These are phyloP conservation scores for Auriscalpium orientale DNA, from an alignment of 768 basidiomycete species.

Conservation along the genomic window DNA sequence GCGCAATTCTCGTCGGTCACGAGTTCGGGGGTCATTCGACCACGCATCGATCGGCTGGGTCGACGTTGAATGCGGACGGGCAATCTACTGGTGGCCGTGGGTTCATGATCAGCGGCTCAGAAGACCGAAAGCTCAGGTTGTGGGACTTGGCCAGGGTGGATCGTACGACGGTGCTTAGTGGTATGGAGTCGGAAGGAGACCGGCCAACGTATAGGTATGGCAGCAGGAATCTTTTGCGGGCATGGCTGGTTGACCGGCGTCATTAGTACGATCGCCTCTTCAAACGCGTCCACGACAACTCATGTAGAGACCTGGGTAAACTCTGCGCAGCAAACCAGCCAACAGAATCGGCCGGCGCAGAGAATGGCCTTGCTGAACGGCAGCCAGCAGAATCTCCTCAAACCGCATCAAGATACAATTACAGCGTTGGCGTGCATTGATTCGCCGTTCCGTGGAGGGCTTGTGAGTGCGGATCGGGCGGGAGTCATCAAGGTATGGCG, in stretches of 20 bases:
- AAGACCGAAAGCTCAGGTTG: constrained; percentile 78
- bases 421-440: constrained; percentile 83
- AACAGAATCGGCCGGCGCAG: constrained; percentile 62
- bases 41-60: constrained; percentile 23
- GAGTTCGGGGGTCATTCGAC: constrained; percentile 71
- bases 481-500: constrained; percentile 91
- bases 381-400: constrained; percentile 78
- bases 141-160: constrained; percentile 80
- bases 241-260: not conserved
- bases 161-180: constrained; percentile 73
- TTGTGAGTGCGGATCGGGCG: constrained; percentile 86
- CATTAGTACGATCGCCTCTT: constrained; percentile 26
- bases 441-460: constrained; percentile 85
- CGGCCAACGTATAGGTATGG: constrained; percentile 70
- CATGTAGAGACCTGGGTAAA: constrained; percentile 61
- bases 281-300: constrained; percentile 39
- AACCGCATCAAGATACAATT: constrained; percentile 86
- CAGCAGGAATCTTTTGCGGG: not conserved
- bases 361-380: constrained; percentile 72
- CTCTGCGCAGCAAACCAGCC: constrained; percentile 33
- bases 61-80: constrained; percentile 11
- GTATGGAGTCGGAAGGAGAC: constrained; percentile 67
- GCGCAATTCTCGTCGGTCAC: constrained; percentile 59
- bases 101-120: constrained; percentile 83
- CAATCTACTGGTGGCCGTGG: constrained; percentile 32